Evolutionary conservation across 108 stramenopile genomes (phyloP), one percentile per base, ranked within the genome.

Genomic region (Fragilaria crotonensis): DNA sequence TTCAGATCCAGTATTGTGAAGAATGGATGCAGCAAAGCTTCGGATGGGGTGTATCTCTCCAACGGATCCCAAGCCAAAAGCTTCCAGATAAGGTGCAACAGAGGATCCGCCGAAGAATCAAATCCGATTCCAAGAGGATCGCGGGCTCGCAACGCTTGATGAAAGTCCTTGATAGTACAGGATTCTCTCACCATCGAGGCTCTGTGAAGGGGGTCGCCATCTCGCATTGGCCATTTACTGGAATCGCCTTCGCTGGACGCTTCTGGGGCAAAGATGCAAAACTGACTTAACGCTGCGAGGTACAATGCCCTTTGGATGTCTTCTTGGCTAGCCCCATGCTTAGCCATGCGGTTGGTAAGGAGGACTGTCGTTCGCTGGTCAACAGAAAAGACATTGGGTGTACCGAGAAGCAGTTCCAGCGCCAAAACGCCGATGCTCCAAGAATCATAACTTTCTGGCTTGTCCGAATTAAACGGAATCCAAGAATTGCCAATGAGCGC

Each of bases 321-420:
- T 46, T 74, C 64, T 2, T 61, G 54, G 63, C 66, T 55, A 26
- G 89, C 81, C 14, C 80, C 77, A 50, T 82, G 81, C 50, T 76
- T 78, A 32, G 60, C 57, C 61, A 95, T 74, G 50, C 74, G 78
- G 31, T 84, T 70, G 0, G 84, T 85, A 23, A 95, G 57, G 3
- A 97, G 54, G 2, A 90, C 92, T 0, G 74, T 84, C 19, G 96
- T 97, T 50, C 96, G 60, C 48, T 95, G 93, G 58, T 95, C 95
- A 20, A 97, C 93, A 17, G 78, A 77, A 54, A 97, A 97, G 1
- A 96, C 95, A 67, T 95, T 85, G 0, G 97, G 94, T 3, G 95
- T 95, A 0, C 97, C 97, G 1, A 97, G 71, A 1, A 97, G 50
- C 36, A 97, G 32, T 62, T 97, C 97, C 5, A 96, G 73, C 2